Evolutionary conservation across 805 yeast genomes (phyloP), one percentile per base, ranked within the genome.

Genomic region (Komagataella pastoris): DNA sequence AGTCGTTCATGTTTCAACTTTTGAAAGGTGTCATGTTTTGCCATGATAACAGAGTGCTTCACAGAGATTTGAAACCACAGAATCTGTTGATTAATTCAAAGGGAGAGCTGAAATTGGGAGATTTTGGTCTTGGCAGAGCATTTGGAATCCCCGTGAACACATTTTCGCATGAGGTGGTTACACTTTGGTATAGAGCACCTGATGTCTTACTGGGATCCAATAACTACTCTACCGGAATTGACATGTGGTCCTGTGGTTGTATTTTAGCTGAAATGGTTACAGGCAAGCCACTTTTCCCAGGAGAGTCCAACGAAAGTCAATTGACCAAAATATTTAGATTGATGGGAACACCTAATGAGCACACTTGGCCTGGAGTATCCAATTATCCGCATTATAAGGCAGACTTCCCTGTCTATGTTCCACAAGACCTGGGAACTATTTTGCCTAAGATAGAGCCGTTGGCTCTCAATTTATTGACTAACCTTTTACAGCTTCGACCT

Each of bases 171-270:
- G 99, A 93, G 66, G 98, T 93, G 51, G 99, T 93, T 47, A 93
- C 99, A 0, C 72, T 93, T 56, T 93, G 99, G 99, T 91, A 91
- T 68, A 79, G 99, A 57, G 97, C 98, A 0, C 99, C 99, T 0
- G 99, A 91, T 64, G 98, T 93, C 30, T 72, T 93, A 50, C 75
- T 93, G 62, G 99, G 99, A 2, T 88, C 96, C 2, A 80, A 97
- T 59, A 91, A 95, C 52, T 93, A 93, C 68, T 86, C 96, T 48
- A 93, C 99, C 0, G 90, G 97, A 7, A 95, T 93, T 54, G 99
- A 93, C 65, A 88, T 93, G 70, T 93, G 99, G 99, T 88, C 97
- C 17, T 95, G 96, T 14, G 99, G 99, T 14, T 93, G 99, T 69
- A 93, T 93, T 51, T 78, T 93, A 65, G 98, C 97, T 2, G 99